These are phyloP conservation scores for Juglanconis sp. DNA, from an alignment of 2,329 filamentous ascomycete species.

Conservation along the genomic window DNA sequence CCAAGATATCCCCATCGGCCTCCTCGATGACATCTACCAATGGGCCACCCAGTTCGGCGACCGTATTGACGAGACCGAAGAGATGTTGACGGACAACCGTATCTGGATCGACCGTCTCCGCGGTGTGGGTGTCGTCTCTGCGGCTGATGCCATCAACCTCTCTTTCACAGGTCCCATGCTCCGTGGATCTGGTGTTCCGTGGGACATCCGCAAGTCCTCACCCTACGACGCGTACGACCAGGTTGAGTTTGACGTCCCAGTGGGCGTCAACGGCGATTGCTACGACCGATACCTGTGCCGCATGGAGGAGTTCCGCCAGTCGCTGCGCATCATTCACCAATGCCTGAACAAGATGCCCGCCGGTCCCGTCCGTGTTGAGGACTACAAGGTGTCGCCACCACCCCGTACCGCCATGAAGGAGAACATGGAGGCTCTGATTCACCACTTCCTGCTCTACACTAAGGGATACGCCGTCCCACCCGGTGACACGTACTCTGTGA, in stretches of 20 bases:
- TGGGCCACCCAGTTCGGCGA: constrained; percentile 99
- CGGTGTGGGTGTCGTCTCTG: constrained; percentile 86
- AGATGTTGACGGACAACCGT: constrained; percentile 97
- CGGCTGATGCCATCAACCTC: constrained; percentile 93
- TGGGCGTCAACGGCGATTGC: constrained; percentile 95
- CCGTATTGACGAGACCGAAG: constrained; percentile 97
- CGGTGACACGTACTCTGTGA: constrained; percentile 95
- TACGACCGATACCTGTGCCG: constrained; percentile 98
- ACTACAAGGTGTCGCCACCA: constrained; percentile 96
- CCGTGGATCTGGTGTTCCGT: constrained; percentile 91
- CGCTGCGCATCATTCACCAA: constrained; percentile 95
- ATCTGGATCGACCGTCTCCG: constrained; percentile 96
- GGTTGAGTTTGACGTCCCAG: constrained; percentile 97
- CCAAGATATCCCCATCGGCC: constrained; percentile 88
- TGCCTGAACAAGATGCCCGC: constrained; percentile 98
- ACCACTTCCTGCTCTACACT: constrained; percentile 98
- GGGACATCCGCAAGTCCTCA: constrained; percentile 93
- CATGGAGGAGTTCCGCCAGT: constrained; percentile 99
- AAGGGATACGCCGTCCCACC: constrained; percentile 97
- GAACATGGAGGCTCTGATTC: constrained; percentile 99
- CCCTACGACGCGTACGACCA: constrained; percentile 97
- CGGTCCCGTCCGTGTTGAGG: constrained; percentile 90
- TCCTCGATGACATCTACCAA: constrained; percentile 98
- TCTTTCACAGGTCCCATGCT: constrained; percentile 98
- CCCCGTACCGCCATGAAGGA: constrained; percentile 99